Conservation (phyloP, 1,284 basidiomycete genomes). For the Ceratobasidium theobromae region DNA sequence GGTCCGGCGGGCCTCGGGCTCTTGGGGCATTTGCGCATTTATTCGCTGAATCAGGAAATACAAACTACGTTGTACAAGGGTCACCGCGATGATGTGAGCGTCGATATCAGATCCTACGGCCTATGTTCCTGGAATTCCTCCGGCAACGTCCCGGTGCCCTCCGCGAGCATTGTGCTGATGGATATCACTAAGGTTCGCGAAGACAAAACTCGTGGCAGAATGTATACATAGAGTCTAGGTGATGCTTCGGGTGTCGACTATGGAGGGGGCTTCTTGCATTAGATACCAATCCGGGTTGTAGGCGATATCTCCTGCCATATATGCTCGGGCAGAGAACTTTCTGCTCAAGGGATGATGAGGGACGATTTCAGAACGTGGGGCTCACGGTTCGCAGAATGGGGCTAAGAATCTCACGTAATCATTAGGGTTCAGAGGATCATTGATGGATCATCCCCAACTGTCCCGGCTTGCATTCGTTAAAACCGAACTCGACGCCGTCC, state of each 20-base stretch:
- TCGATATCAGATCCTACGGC: not conserved
- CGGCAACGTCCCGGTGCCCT: not conserved
- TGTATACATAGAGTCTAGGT: conserved; percentile 9
- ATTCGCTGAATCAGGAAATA: not conserved
- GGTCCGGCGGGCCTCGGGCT: not conserved
- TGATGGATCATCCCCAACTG: conserved; percentile 18
- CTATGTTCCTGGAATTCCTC: not conserved
- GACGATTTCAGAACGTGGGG: conserved; percentile 10
- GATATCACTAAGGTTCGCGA: not conserved
- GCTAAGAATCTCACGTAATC: conserved; percentile 8
- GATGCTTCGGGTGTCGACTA: conserved; percentile 15
- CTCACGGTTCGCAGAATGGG: not conserved
- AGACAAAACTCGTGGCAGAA: not conserved
- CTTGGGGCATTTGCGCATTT: not conserved
- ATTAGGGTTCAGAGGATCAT: conserved; percentile 21
- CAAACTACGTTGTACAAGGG: not conserved
- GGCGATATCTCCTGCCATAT: not conserved
- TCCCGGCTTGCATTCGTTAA: conserved; percentile 8
- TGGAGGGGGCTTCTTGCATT: not conserved
- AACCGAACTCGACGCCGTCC: conserved; percentile 13
- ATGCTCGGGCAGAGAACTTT: not conserved
- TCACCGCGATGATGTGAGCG: not conserved
- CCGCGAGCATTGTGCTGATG: not conserved
- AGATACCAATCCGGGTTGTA: not conserved
- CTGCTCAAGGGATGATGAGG: not conserved